These are phyloP conservation scores for Penicillium psychrosexuale DNA, from an alignment of 2,329 filamentous ascomycete genomes.

Conservation along the genomic window DNA sequence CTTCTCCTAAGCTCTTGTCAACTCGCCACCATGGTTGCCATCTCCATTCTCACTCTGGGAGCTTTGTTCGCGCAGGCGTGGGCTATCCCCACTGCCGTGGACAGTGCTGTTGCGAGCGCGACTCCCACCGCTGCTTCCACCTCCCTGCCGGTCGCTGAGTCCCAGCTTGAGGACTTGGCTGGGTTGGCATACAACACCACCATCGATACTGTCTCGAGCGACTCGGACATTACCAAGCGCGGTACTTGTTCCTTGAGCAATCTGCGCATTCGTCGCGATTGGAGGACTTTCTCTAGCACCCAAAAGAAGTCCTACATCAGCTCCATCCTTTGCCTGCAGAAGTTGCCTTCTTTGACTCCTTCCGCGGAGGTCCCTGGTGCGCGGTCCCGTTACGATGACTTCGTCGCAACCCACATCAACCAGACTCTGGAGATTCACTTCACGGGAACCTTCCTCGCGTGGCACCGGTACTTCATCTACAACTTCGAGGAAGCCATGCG, in stretches of 20 bases:
- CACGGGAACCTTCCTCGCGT: conserved; percentile 32
- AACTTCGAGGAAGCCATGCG: conserved; percentile 34
- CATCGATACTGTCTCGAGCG: conserved; percentile 2
- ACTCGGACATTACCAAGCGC: conserved; percentile 1
- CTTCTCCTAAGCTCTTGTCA: neutral
- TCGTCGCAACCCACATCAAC: conserved; percentile 50
- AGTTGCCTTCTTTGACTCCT: conserved; percentile 37
- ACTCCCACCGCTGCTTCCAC: conserved; percentile 5
- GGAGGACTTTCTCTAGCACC: conserved; percentile 30
- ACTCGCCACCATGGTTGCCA: conserved; percentile 14
- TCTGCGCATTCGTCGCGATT: conserved; percentile 26
- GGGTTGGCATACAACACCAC: conserved; percentile 12
- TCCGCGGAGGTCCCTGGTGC: conserved; percentile 42
- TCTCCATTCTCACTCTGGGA: conserved; percentile 14
- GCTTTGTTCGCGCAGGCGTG: conserved; percentile 13
- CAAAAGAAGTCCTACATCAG: conserved; percentile 45
- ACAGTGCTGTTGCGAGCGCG: neutral
- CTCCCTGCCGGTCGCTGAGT: conserved; percentile 8
- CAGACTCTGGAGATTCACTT: conserved; percentile 47
- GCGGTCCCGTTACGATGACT: conserved; percentile 52
- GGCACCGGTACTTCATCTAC: conserved; percentile 37
- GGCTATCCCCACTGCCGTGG: conserved; percentile 12
- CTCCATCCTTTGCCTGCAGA: conserved; percentile 47
- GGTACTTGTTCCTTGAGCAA: conserved; percentile 14
- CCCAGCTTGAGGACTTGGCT: conserved; percentile 16